Evolutionary conservation across 2,329 filamentous ascomycete species (phyloP), one percentile per base, ranked within the genome.

Genomic region (Neobulgaria alba): DNA sequence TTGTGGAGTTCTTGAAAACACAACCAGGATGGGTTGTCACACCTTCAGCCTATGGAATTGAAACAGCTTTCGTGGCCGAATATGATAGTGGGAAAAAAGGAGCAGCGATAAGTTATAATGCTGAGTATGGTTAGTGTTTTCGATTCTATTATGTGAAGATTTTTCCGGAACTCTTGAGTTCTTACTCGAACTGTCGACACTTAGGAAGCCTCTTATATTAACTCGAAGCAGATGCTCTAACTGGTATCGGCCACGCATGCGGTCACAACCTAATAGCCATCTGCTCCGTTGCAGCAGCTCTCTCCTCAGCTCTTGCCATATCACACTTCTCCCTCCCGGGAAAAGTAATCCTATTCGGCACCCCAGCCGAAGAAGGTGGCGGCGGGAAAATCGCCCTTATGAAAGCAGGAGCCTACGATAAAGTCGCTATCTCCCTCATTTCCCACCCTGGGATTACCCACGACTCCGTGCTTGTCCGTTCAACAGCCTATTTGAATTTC

Each of bases 41-140:
- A 1, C 62, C 63, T 2, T 70, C 69, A 38, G 67, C 71, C 0
- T 73, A 72, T 49, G 72, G 68, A 2, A 48, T 77, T 0, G 59
- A 64, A 7, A 77, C 73, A 0, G 63, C 71, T 1, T 77, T 77
- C 47, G 65, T 67, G 35, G 67, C 64, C 9, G 58, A 64, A 10
- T 57, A 58, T 34, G 59, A 65, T 9, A 55, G 58, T 20, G 1
- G 71, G 59, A 63, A 46, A 58, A 69, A 70, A 4, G 66, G 67
- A 3, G 60, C 62, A 1, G 59, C 66, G 0, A 53, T 69, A 19
- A 56, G 63, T 17, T 62, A 63, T 43, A 68, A 67, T 45, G 65
- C 63, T 39, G 67, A 71, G 50, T 71, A 71, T 43, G 69, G 50
- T 49, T 33, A 35, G 33, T n/a, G 30, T n/a, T n/a, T n/a, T n/a